Base-by-base conservation (phyloP, 768 basidiomycete genomes). In the Mycena crocata region DNA sequence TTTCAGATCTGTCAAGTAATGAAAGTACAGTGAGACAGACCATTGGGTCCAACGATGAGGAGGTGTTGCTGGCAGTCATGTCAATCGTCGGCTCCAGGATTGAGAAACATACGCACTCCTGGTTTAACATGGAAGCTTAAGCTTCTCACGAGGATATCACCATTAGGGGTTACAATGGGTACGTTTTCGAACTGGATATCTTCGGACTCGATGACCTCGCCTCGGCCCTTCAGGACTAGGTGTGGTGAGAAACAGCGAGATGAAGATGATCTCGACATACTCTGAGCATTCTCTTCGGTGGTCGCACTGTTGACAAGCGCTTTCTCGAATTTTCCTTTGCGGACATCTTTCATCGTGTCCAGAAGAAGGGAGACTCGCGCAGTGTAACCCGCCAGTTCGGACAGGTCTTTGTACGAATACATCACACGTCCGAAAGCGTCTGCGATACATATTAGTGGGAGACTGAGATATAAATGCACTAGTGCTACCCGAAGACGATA, bases 341-440 rank as follows among this genome's bases (percentile, higher is more conserved):
- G 88, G 26, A 97, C 89, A 63, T 96, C 95, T 24, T 89, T 84
- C 89, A 99, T 97, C 0, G 95, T 95, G 59, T 96, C 93, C 12
- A 99, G 85, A 1, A 98, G 85, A 46, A 90, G 87, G 34, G 93
- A 90, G 1, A 99, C 97, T 17, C 97, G 90, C 1, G 94, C 88
- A 3, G 97, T 98, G 76, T 98, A 98, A 14, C 97, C 97, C 5
- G 97, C 95, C 35, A 99, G 87, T 76, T 99, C 97, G 6, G 95
- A 90, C 5, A 99, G 84, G 76, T 99, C 96, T 78, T 98, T 98
- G 82, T 98, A 98, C 4, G 94, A 95, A 77, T 96, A 97, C 94
- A 99, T 95, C 31, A 98, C 90, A 23, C 96, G 88, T 34, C 96
- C 96, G 71, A 98, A 93, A 1, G 97, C 97, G 81, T 99, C 97